A percentile compares a stretch with the other conserved stretches of the same genome.
Evolutionary conservation across 2,329 filamentous ascomycete species (phyloP).

Genomic region (Colletotrichum sp.): DNA sequence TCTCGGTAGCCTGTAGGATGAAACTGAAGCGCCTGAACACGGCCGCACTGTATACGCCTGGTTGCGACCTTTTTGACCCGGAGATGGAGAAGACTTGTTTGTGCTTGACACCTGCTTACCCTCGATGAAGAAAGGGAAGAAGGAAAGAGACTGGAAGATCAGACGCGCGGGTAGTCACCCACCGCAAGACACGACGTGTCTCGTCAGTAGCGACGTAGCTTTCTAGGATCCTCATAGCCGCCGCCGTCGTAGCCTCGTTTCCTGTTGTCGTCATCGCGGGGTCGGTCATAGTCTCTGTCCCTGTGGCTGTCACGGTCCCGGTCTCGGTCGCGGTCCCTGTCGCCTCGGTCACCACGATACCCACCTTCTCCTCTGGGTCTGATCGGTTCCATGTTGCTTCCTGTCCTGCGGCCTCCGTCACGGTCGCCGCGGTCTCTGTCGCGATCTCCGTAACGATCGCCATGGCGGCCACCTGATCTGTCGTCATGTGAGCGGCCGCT

Average conservation of each 20-base stretch:
- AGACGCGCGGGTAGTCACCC: slow-evolving; percentile 33
- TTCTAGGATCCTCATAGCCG: slow-evolving; percentile 78
- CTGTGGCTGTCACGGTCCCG: slow-evolving; percentile 48
- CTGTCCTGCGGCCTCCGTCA: slow-evolving; percentile 54
- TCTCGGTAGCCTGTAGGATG: neutral
- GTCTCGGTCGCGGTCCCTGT: slow-evolving; percentile 53
- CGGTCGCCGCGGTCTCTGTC: slow-evolving; percentile 30
- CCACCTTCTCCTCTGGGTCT: slow-evolving; percentile 66
- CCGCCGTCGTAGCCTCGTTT: slow-evolving; percentile 80
- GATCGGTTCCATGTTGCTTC: slow-evolving; percentile 86
- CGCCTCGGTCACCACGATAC: slow-evolving; percentile 43
- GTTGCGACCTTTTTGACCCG: neutral
- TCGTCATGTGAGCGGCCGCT: slow-evolving; percentile 67
- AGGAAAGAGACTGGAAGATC: slow-evolving; percentile 28
- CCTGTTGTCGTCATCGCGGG: slow-evolving; percentile 62
- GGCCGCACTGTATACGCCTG: neutral
- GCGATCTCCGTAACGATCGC: slow-evolving; percentile 32
- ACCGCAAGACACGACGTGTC: slow-evolving; percentile 45
- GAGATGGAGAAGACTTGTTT: neutral
- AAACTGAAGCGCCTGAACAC: neutral
- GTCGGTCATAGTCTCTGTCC: slow-evolving; percentile 56
- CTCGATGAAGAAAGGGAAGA: slow-evolving; percentile 38
- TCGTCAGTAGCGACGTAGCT: slow-evolving; percentile 68
- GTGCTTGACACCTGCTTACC: slow-evolving; percentile 32
- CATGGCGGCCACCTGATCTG: slow-evolving; percentile 53